phyloP scores from a whole-genome alignment of 106 monocot genomes.

The Xerophyta viscosa region DNA sequence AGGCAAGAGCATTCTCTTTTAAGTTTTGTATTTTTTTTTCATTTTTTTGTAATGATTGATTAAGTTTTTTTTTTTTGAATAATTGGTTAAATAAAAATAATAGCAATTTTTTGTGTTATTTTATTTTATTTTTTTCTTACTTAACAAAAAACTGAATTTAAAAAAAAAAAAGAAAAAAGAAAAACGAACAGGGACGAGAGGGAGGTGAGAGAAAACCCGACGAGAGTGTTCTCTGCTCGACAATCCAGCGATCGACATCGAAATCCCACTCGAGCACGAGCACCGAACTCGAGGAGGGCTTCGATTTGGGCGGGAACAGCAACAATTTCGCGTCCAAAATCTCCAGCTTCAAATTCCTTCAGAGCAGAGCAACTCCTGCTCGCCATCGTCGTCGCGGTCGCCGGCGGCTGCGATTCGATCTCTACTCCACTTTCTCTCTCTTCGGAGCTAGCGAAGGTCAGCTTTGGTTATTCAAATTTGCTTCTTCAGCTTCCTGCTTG shows the following conservation, averaged over 20 bases:
- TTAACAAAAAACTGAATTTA: too few species aligned
- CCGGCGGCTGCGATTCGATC: neutral
- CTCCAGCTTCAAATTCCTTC: too few species aligned
- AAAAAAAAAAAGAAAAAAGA: neutral
- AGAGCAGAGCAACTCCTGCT: neutral
- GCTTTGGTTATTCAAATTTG: neutral
- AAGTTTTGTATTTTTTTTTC: too few species aligned
- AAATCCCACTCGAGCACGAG: too few species aligned
- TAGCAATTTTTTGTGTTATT: too few species aligned
- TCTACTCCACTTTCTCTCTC: neutral
- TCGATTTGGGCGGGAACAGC: neutral
- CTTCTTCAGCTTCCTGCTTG: neutral
- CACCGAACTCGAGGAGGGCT: neutral
- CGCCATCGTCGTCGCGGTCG: neutral
- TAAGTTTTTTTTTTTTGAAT: too few species aligned
- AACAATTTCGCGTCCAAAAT: too few species aligned
- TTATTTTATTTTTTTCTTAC: too few species aligned
- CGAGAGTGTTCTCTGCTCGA: neutral
- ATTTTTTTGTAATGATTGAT: too few species aligned
- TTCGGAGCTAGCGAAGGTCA: constrained; percentile 1
- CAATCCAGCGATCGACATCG: neutral
- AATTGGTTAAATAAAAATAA: too few species aligned
- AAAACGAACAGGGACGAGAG: neutral
- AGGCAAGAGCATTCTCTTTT: too few species aligned
- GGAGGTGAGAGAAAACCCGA: neutral